Evolutionary conservation across 768 basidiomycete genomes (phyloP).

Genomic region (Russula olivacea): DNA sequence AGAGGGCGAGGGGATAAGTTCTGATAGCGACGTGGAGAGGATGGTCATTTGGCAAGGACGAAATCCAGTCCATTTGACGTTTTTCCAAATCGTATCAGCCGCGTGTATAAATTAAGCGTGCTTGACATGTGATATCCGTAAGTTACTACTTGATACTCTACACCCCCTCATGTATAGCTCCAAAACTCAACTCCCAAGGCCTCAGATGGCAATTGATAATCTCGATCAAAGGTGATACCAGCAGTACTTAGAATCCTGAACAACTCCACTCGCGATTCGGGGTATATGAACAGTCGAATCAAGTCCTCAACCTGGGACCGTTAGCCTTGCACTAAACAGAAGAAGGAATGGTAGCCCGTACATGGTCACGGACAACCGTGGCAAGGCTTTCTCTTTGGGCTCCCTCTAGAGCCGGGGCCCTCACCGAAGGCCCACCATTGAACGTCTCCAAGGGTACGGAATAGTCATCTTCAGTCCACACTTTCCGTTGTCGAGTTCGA

Average conservation of each 20-base stretch:
- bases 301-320: slow-evolving; percentile 47
- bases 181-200: slow-evolving; percentile 50
- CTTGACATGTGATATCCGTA: not conserved
- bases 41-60: slow-evolving; percentile 34
- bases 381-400: slow-evolving; percentile 37
- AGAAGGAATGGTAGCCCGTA: slow-evolving; percentile 34
- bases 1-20: slow-evolving; percentile 61
- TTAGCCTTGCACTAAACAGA: not conserved
- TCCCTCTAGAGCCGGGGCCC: not conserved
- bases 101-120: not conserved
- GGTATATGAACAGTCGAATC: slow-evolving; percentile 58
- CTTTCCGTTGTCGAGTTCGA: slow-evolving; percentile 34
- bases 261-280: slow-evolving; percentile 68
- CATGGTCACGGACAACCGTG: slow-evolving; percentile 52
- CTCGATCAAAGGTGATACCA: slow-evolving; percentile 32
- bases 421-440: not conserved
- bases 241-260: slow-evolving; percentile 44
- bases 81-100: too few relatives aligned
- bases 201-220: slow-evolving; percentile 30
- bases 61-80: slow-evolving; percentile 4
- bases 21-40: slow-evolving; percentile 55
- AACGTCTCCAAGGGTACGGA: slow-evolving; percentile 25
- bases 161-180: slow-evolving; percentile 43
- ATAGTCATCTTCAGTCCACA: slow-evolving; percentile 44
- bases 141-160: not conserved